A percentile compares a stretch with the other conserved stretches of the same genome.
Evolutionary conservation across 352 stramenopile species (phyloP).

Genomic region (Phytophthora boehmeriae): DNA sequence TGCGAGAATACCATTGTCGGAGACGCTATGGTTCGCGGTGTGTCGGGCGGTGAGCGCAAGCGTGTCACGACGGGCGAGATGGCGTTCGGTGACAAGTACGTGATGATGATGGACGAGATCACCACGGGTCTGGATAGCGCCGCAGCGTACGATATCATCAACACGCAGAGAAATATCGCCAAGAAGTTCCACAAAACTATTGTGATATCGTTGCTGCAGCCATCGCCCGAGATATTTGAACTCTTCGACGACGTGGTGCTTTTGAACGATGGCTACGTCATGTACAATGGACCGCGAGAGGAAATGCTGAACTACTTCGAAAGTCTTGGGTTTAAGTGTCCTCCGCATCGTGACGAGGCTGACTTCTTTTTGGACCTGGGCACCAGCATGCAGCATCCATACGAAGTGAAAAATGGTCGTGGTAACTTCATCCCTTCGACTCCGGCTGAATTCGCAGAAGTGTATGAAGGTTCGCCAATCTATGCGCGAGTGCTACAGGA

Average conservation of each 20-base stretch:
- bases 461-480: conserved; percentile 47
- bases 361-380: conserved; percentile 89
- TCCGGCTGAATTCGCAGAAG: conserved; percentile 34
- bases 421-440: conserved; percentile 5
- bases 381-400: conserved; percentile 37
- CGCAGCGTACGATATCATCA: too few relatives aligned
- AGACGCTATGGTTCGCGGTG: too few relatives aligned
- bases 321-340: conserved; percentile 24
- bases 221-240: conserved; percentile 48
- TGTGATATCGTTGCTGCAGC: conserved; percentile 57
- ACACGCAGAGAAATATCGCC: too few relatives aligned
- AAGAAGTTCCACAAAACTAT: conserved; percentile 42
- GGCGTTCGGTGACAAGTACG: neutral
- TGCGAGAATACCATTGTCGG: too few relatives aligned
- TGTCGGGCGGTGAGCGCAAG: too few relatives aligned
- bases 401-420: conserved; percentile 18
- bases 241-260: conserved; percentile 60
- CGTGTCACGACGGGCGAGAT: neutral
- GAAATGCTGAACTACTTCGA: conserved; percentile 20
- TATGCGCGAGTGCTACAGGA: conserved; percentile 6
- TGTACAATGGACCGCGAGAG: conserved; percentile 57
- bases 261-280: conserved; percentile 75
- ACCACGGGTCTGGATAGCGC: neutral
- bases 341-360: conserved; percentile 71
- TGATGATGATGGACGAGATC: conserved; percentile 1